These are phyloP conservation scores for Diaporthe vaccinii DNA, from an alignment of 2,329 filamentous ascomycete genomes.

Conservation along the genomic window DNA sequence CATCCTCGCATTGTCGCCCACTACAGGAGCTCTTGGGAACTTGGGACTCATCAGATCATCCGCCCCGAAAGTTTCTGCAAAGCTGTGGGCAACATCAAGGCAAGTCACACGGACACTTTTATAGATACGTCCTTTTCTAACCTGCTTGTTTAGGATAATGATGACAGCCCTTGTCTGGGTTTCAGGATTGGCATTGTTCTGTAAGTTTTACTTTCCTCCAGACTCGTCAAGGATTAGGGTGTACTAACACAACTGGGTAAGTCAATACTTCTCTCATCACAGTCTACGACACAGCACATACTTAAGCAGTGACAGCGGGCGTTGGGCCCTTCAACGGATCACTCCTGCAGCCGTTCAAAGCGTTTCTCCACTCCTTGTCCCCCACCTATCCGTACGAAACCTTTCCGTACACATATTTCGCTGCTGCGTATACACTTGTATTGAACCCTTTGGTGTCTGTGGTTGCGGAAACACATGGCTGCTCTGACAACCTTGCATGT, in stretches of 20 bases:
- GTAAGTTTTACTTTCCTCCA: too few species aligned
- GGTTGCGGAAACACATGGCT: constrained; percentile 17
- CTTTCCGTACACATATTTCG: constrained; percentile 37
- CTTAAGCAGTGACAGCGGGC: constrained; percentile 41
- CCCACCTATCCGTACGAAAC: constrained; percentile 24
- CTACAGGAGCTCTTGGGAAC: neutral
- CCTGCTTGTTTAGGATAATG: accelerated
- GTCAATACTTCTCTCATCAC: constrained; percentile 42
- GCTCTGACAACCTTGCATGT: constrained; percentile 28
- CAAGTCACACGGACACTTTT: too few species aligned
- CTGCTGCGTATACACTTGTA: constrained; percentile 39
- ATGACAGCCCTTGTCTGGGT: neutral
- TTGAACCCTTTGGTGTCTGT: constrained; percentile 37
- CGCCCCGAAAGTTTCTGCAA: neutral
- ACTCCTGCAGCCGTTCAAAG: constrained; percentile 37
- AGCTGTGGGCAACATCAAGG: neutral
- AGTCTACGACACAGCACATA: constrained; percentile 41
- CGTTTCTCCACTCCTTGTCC: constrained; percentile 9
- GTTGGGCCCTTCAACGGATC: constrained; percentile 43
- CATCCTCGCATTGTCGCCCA: neutral
- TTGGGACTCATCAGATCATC: neutral
- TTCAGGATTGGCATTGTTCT: neutral
- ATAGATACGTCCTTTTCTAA: too few species aligned
- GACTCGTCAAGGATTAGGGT: too few species aligned
- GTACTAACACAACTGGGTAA: neutral